These are phyloP conservation scores for Didymella pinodella DNA, from an alignment of 2,329 filamentous ascomycete species.

Conservation along the genomic window DNA sequence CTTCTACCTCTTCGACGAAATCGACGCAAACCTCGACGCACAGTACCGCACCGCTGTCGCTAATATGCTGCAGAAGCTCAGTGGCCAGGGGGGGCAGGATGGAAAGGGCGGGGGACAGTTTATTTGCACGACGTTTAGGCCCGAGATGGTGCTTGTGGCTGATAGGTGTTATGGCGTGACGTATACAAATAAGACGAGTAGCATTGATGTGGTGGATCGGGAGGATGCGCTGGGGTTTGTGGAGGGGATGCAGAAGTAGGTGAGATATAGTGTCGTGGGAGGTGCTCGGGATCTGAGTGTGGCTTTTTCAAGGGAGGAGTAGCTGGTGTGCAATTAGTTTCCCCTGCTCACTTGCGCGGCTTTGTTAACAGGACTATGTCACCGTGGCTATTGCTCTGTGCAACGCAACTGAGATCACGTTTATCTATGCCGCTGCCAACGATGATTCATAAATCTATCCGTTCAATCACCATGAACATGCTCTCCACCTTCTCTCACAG, in stretches of 20 bases:
- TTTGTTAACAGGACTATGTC: not conserved
- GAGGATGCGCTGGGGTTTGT: constrained; percentile 94
- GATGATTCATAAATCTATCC: not conserved
- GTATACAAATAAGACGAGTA: constrained; percentile 90
- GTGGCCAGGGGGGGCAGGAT: constrained; percentile 50
- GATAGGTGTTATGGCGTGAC: constrained; percentile 98
- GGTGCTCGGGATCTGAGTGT: not conserved
- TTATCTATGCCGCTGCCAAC: not conserved
- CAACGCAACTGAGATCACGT: not conserved
- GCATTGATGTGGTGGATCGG: constrained; percentile 85
- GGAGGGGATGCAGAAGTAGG: constrained; percentile 73
- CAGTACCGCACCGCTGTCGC: constrained; percentile 98
- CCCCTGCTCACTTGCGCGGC: not conserved
- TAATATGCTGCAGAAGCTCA: constrained; percentile 74
- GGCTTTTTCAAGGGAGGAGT: not conserved
- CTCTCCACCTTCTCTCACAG: not conserved
- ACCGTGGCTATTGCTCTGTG: not conserved
- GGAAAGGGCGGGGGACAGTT: constrained; percentile 73
- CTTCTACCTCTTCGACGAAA: constrained; percentile 99
- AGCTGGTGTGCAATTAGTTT: not conserved
- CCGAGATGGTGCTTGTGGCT: constrained; percentile 93
- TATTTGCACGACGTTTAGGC: constrained; percentile 98
- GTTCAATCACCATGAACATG: not conserved
- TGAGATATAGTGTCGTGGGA: not conserved
- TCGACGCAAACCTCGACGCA: constrained; percentile 96